Conservation (phyloP, 495 filamentous ascomycete genomes). For the Barbatosphaeria neglecta region DNA sequence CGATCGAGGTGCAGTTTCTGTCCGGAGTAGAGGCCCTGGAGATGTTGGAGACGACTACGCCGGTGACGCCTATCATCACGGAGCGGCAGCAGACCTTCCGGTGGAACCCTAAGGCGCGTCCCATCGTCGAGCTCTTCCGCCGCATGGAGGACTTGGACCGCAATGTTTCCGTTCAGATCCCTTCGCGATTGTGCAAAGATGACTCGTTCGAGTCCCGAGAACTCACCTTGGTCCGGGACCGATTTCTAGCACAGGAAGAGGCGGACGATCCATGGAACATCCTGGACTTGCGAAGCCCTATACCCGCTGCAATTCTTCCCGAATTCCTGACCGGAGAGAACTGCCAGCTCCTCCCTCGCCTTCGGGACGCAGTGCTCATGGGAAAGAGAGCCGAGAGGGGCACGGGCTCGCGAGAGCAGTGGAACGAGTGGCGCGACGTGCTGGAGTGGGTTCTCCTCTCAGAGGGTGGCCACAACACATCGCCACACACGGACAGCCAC, state of each 20-base stretch:
- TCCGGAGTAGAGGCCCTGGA: not conserved
- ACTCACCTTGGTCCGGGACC: conserved; percentile 2
- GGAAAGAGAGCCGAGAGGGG: not conserved
- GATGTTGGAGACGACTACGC: not conserved
- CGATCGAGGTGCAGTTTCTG: not conserved
- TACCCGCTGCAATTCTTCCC: not conserved
- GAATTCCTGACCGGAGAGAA: conserved; percentile 1
- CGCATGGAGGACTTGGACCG: conserved; percentile 2
- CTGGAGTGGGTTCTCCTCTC: not conserved
- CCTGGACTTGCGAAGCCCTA: conserved; percentile 4
- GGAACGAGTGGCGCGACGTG: conserved; percentile 2
- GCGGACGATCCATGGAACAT: conserved; percentile 8
- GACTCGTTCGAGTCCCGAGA: conserved; percentile 1
- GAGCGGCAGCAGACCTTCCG: conserved; percentile 6
- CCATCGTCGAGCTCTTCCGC: conserved; percentile 7
- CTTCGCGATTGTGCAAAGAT: not conserved
- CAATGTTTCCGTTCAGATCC: conserved; percentile 6
- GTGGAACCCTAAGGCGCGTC: conserved; percentile 1
- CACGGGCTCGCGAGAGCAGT: not conserved
- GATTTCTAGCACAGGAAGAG: conserved; percentile 1
- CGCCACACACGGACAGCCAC: conserved; percentile 1
- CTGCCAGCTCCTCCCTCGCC: conserved; percentile 1
- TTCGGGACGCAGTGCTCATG: not conserved
- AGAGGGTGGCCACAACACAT: conserved; percentile 2
- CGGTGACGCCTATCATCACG: conserved; percentile 3